phyloP scores from a whole-genome alignment of 495 filamentous ascomycete genomes.

The Neurospora tetrasperma region DNA sequence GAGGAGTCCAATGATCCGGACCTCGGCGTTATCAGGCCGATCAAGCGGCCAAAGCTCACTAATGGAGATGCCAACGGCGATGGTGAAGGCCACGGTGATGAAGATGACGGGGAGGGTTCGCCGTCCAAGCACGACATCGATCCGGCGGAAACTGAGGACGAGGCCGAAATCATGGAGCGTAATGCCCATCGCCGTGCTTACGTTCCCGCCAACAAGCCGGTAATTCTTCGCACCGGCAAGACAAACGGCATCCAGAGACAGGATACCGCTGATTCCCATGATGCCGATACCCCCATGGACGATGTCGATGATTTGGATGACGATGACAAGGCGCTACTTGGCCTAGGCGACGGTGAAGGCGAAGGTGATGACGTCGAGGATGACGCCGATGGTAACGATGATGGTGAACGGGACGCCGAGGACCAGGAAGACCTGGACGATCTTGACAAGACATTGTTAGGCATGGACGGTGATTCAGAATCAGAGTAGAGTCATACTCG shows the following conservation, averaged over 20 bases:
- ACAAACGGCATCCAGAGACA: constrained; percentile 7
- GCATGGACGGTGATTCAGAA: constrained; percentile 34
- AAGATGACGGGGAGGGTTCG: constrained; percentile 19
- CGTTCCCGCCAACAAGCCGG: neutral
- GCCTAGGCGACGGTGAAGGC: constrained; percentile 31
- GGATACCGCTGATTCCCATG: neutral
- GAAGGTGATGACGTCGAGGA: constrained; percentile 20
- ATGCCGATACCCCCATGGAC: constrained; percentile 24
- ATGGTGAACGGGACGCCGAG: constrained; percentile 35
- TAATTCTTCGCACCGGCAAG: constrained; percentile 3
- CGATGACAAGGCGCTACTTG: constrained; percentile 40
- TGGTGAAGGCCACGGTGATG: constrained; percentile 13
- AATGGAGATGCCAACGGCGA: constrained; percentile 11
- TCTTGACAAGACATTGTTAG: constrained; percentile 41
- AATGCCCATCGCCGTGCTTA: neutral
- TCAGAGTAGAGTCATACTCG: constrained; percentile 20
- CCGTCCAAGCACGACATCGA: constrained; percentile 19
- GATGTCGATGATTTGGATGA: constrained; percentile 42
- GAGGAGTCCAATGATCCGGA: constrained; percentile 42
- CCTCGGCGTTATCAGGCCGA: constrained; percentile 33
- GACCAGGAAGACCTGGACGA: constrained; percentile 42
- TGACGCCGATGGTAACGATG: constrained; percentile 14
- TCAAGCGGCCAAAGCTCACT: constrained; percentile 27
- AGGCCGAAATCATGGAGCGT: constrained; percentile 15
- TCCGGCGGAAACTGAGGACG: constrained; percentile 26